Conservation (phyloP, 306 rosid genomes). For the Prunus mume region DNA sequence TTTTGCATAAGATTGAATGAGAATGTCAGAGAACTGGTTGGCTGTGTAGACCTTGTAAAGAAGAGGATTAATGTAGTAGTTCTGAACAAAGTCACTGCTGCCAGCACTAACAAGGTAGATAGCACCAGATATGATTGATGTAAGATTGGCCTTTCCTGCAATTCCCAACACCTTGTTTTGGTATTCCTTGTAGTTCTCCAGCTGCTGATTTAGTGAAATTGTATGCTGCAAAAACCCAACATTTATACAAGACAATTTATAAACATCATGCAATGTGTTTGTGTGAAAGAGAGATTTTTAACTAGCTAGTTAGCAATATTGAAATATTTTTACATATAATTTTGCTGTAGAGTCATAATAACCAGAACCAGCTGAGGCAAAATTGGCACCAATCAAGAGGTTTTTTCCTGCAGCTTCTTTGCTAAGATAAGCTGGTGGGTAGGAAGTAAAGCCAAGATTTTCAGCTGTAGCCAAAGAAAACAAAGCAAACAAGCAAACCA, state of each 20-base stretch:
- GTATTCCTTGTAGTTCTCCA: slow-evolving; percentile 58
- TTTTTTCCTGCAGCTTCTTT: slow-evolving; percentile 21
- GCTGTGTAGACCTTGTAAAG: slow-evolving; percentile 37
- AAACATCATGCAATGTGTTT: background rate
- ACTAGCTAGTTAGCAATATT: background rate
- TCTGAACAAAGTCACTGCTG: slow-evolving; percentile 62
- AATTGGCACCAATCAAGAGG: slow-evolving; percentile 45
- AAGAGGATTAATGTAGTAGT: slow-evolving; percentile 63
- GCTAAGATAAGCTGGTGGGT: slow-evolving; percentile 39
- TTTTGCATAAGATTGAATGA: slow-evolving; percentile 34
- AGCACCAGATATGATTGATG: slow-evolving; percentile 53
- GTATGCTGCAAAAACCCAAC: slow-evolving; percentile 40
- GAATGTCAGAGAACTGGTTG: slow-evolving; percentile 53
- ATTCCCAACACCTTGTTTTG: slow-evolving; percentile 40
- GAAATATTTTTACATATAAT: slow-evolving; percentile 36
- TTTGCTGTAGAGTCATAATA: slow-evolving; percentile 48
- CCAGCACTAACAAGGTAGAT: slow-evolving; percentile 52
- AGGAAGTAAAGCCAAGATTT: slow-evolving; percentile 35
- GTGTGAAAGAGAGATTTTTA: background rate
- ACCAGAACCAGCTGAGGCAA: slow-evolving; percentile 77
- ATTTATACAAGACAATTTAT: background rate
- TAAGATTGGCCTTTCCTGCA: slow-evolving; percentile 45
- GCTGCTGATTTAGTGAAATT: slow-evolving; percentile 50
- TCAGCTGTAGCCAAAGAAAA: slow-evolving; percentile 31
- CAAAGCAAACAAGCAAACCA: background rate